Base-by-base conservation (phyloP, 306 rosid genomes). In the Boehmeria nivea region DNA sequence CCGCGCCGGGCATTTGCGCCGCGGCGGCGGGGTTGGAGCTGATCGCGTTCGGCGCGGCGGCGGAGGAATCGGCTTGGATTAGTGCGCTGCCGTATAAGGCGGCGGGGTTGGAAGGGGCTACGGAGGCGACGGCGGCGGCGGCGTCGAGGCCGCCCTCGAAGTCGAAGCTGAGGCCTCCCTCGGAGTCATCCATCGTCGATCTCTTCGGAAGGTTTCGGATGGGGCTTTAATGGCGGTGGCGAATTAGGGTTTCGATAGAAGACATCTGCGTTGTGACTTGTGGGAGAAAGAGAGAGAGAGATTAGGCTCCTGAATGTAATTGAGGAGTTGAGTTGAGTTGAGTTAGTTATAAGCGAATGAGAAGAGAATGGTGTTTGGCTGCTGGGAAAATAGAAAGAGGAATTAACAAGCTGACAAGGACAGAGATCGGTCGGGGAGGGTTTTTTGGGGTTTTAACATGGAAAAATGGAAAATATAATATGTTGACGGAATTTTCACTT, bases 121-220 rank as follows among this genome's bases (percentile, higher is more conserved):
- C 72, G 6, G 89, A 31, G 11, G 70, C 66, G 43, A 79, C 45
- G 40, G 75, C 67, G 8, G 82, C 77, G 24, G 65, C 55, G 43
- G 75, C 36, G 50, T 91, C 99, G 69, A 91, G 96, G 56, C 96
- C 96, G 38, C 99, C 99, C 67, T 91, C 99, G 69, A 91, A 91
- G 72, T 91, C 99, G 76, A 91, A 91, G 70, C 80, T 91, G 80
- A 91, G 89, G 71, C 69, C 98, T 59, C 99, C 96, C 56, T 91
- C 99, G 12, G 96, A 56, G 72, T 91, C 99, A 81, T 91, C 99
- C 99, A 91, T 91, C 54, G 68, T 12, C 8, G 69, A 45, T 22
- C 36, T 31, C 36, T 31, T 6, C 8, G 36, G 36, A 31, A 1
- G 1, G 36, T 31, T 31, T 10, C 12, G 8, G 54, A 21, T 21